These are phyloP conservation scores for Sugiyamaella paludigena DNA, from an alignment of 1,139 yeast species.

Conservation along the genomic window DNA sequence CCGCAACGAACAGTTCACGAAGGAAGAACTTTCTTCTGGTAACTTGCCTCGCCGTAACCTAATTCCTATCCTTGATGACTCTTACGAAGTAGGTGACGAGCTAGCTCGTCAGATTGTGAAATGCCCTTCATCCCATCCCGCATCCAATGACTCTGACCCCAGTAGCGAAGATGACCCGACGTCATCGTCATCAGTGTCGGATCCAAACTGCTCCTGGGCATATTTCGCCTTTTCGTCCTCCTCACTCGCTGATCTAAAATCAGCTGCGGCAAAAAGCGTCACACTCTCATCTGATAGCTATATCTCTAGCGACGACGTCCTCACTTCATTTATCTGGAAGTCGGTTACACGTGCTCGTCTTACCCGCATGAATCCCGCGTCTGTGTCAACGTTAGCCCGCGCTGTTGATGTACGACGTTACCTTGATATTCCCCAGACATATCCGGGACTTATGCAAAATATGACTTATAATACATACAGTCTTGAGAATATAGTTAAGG, in stretches of 20 bases:
- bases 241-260: slow-evolving; percentile 9
- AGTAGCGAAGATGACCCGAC: not conserved
- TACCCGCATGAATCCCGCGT: slow-evolving; percentile 8
- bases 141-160: not conserved
- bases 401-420: slow-evolving; percentile 19
- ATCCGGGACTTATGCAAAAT: slow-evolving; percentile 21
- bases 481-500: slow-evolving; percentile 5
- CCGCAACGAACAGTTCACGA: slow-evolving; percentile 11
- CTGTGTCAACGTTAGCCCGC: slow-evolving; percentile 12
- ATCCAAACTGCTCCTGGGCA: slow-evolving; percentile 14
- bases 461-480: slow-evolving; percentile 16
- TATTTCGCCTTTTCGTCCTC: slow-evolving; percentile 10
- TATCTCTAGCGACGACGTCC: slow-evolving; percentile 23
- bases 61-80: slow-evolving; percentile 13
- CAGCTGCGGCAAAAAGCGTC: slow-evolving; percentile 10
- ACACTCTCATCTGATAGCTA: slow-evolving; percentile 5
- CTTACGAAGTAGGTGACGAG: slow-evolving; percentile 3
- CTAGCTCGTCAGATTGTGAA: not conserved
- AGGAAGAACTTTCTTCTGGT: slow-evolving; percentile 14
- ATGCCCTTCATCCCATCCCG: no score
- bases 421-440: slow-evolving; percentile 13
- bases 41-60: slow-evolving; percentile 6
- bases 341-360: slow-evolving; percentile 15
- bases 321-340: slow-evolving; percentile 22
- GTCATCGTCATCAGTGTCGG: not conserved